Percentiles rank a stretch among this genome's conserved stretches.
These are phyloP conservation scores for Penicillium coffeae DNA, from an alignment of 495 filamentous ascomycete species.

Conservation along the genomic window DNA sequence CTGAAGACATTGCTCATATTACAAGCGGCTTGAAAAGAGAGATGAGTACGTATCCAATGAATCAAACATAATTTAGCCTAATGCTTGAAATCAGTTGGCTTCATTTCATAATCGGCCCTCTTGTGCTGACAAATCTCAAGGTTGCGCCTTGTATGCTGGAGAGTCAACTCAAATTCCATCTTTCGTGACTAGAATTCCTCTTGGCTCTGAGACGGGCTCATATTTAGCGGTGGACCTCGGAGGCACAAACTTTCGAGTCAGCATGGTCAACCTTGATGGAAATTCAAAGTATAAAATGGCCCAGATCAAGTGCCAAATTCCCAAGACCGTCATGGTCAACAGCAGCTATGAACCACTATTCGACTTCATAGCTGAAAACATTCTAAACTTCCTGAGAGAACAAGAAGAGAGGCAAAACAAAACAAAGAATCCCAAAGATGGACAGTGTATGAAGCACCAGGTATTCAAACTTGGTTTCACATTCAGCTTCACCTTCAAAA, in stretches of 20 bases:
- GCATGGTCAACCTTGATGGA: slow-evolving; percentile 58
- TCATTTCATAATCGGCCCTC: neutral
- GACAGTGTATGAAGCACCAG: neutral
- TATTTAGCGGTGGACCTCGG: slow-evolving; percentile 67
- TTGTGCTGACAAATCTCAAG: neutral
- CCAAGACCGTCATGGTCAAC: slow-evolving; percentile 15
- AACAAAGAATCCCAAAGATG: neutral
- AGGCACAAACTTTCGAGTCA: slow-evolving; percentile 65
- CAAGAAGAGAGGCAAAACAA: neutral
- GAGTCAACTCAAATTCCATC: neutral
- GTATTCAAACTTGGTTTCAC: slow-evolving; percentile 20
- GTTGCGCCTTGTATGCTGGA: neutral
- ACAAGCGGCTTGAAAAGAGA: neutral
- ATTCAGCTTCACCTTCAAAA: slow-evolving; percentile 21
- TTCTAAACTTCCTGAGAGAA: slow-evolving; percentile 6
- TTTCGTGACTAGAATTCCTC: slow-evolving; percentile 41
- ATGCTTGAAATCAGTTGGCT: no score
- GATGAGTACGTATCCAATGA: neutral
- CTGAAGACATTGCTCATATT: neutral
- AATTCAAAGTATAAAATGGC: slow-evolving; percentile 15
- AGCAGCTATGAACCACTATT: slow-evolving; percentile 16
- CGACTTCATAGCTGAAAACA: slow-evolving; percentile 18
- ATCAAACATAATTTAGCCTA: no score
- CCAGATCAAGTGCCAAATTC: slow-evolving; percentile 13
- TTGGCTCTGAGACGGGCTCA: slow-evolving; percentile 50